Conservation (phyloP, 257 asterid genomes). For the Solanum virginianum region DNA sequence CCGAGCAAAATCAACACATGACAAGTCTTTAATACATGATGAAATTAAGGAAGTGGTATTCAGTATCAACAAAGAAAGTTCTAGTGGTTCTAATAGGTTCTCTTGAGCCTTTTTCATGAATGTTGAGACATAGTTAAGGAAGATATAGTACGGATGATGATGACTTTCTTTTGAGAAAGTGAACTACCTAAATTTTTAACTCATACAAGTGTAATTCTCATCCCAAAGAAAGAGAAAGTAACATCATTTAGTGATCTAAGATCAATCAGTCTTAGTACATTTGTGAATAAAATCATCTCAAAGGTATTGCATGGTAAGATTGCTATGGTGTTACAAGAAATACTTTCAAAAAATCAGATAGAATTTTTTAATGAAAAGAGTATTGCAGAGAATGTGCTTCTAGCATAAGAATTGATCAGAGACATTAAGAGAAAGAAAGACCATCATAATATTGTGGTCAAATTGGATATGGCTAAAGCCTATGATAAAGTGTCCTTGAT, state of each 20-base stretch:
- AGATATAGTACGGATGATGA: background rate
- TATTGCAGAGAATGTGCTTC: background rate
- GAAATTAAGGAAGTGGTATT: background rate
- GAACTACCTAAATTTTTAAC: background rate
- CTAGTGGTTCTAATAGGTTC: too few species aligned
- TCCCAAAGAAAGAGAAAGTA: background rate
- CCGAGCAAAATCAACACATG: background rate
- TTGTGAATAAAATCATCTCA: background rate
- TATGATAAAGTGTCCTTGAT: background rate
- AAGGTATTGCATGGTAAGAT: background rate
- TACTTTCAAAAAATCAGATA: too few species aligned
- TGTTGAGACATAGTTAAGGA: background rate
- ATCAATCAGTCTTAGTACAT: background rate
- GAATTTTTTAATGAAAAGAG: background rate
- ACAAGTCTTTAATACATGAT: background rate
- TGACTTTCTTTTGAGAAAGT: background rate
- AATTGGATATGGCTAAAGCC: background rate
- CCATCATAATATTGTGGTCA: background rate
- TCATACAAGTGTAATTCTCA: background rate
- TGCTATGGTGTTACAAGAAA: background rate
- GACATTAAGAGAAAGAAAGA: background rate
- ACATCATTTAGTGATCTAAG: too few species aligned
- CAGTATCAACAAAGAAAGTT: too few species aligned
- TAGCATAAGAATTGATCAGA: too few species aligned
- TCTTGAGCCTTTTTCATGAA: too few species aligned